These are phyloP conservation scores for Phytopythium aichiense DNA, from an alignment of 352 stramenopile species.

Conservation along the genomic window DNA sequence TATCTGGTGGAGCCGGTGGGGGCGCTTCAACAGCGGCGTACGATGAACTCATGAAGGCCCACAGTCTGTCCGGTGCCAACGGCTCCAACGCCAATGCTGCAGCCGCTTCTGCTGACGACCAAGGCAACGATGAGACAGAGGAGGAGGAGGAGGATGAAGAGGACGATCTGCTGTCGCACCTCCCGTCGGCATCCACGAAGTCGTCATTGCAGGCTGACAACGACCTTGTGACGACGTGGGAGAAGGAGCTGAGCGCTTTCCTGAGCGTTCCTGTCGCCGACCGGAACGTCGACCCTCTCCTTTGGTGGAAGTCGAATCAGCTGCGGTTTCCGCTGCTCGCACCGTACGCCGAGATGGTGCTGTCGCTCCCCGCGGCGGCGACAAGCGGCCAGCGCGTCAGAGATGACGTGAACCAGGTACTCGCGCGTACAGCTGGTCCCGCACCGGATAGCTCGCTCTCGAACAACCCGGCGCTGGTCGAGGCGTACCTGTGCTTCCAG, in stretches of 20 bases:
- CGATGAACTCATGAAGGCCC: slow-evolving; percentile 21
- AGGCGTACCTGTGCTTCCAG: slow-evolving; percentile 78
- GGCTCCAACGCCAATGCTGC: neutral
- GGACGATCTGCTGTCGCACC: slow-evolving; percentile 65
- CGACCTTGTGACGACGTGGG: slow-evolving; percentile 62
- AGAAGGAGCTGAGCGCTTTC: slow-evolving; percentile 72
- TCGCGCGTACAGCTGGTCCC: slow-evolving; percentile 51
- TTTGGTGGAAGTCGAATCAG: slow-evolving; percentile 79
- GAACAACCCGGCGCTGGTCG: slow-evolving; percentile 48
- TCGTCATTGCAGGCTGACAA: slow-evolving; percentile 34
- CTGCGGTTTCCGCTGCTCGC: slow-evolving; percentile 74
- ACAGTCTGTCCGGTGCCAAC: neutral
- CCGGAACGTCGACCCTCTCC: slow-evolving; percentile 66
- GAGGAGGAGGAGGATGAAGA: slow-evolving; percentile 47
- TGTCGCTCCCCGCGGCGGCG: slow-evolving; percentile 59
- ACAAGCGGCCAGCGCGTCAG: slow-evolving; percentile 55
- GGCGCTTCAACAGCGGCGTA: slow-evolving; percentile 8
- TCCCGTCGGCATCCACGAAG: slow-evolving; percentile 57
- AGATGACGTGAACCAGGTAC: slow-evolving; percentile 43
- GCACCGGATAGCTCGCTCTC: slow-evolving; percentile 36
- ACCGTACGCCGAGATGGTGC: slow-evolving; percentile 68
- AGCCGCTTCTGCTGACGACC: neutral
- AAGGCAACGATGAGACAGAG: slow-evolving; percentile 2
- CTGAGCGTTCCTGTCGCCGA: slow-evolving; percentile 67
- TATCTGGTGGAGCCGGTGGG: neutral